phyloP scores from a whole-genome alignment of 1,284 basidiomycete species.

The Abortiporus biennis region DNA sequence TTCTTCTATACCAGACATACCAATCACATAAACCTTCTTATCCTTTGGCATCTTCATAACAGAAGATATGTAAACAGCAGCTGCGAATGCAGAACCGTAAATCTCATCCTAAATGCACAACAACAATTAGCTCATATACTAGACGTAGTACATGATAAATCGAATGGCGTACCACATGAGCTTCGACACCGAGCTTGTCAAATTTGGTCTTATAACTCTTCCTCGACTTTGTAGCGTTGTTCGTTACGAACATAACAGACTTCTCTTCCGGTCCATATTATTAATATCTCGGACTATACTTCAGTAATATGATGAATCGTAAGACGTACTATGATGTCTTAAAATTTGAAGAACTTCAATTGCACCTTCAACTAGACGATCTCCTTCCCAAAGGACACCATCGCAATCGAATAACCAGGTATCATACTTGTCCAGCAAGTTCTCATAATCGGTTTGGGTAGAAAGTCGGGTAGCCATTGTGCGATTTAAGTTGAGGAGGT shows the following conservation, averaged over 20 bases:
- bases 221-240: slow-evolving; percentile 95
- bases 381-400: slow-evolving; percentile 92
- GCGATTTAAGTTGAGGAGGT: background rate
- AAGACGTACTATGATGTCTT: slow-evolving; percentile 52
- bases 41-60: slow-evolving; percentile 85
- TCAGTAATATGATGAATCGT: background rate
- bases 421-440: slow-evolving; percentile 74
- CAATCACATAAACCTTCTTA: slow-evolving; percentile 96
- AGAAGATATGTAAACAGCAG: slow-evolving; percentile 89
- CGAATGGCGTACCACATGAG: slow-evolving; percentile 59
- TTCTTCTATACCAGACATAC: slow-evolving; percentile 89
- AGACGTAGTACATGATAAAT: background rate
- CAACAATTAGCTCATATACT: background rate
- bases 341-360: slow-evolving; percentile 68
- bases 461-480: slow-evolving; percentile 21
- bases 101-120: slow-evolving; percentile 79
- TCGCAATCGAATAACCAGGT: slow-evolving; percentile 97
- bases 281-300: slow-evolving; percentile 2
- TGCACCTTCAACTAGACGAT: slow-evolving; percentile 73
- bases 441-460: slow-evolving; percentile 45
- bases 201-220: slow-evolving; percentile 88
- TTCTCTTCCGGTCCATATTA: slow-evolving; percentile 51
- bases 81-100: slow-evolving; percentile 92
- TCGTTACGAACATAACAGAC: slow-evolving; percentile 91
- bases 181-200: slow-evolving; percentile 83